These are phyloP conservation scores for Hanseniaspora mollemarum DNA, from an alignment of 805 yeast species.

Conservation along the genomic window DNA sequence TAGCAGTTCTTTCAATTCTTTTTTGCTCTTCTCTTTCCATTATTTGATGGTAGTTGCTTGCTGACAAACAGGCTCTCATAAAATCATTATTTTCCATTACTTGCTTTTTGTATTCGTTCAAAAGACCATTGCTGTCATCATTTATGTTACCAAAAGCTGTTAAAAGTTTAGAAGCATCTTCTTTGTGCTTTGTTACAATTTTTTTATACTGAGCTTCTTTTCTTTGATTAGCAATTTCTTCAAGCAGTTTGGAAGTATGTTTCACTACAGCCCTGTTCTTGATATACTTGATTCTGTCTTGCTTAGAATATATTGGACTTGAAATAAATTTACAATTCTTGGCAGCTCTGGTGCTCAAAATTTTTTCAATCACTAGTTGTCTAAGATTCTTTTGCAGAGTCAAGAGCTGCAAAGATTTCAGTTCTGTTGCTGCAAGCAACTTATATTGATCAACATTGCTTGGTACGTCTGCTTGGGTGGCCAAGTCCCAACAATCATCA, in stretches of 20 bases:
- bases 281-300: constrained; percentile 56
- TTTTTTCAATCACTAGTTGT: constrained; percentile 41
- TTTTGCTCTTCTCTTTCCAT: constrained; percentile 67
- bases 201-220: constrained; percentile 47
- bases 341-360: constrained; percentile 41
- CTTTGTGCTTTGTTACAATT: constrained; percentile 21
- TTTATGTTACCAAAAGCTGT: constrained; percentile 30
- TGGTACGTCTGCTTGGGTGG: constrained; percentile 37
- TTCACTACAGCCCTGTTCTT: constrained; percentile 60
- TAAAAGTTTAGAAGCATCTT: constrained; percentile 40
- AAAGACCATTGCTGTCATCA: constrained; percentile 33
- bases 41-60: constrained; percentile 33
- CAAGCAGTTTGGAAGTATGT: constrained; percentile 64
- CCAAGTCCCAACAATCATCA: constrained; percentile 34
- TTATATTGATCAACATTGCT: constrained; percentile 46
- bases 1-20: constrained; percentile 68
- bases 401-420: constrained; percentile 54
- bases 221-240: constrained; percentile 55
- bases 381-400: constrained; percentile 62
- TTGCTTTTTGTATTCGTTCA: constrained; percentile 25
- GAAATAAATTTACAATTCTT: constrained; percentile 26
- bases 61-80: background rate
- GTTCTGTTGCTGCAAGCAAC: constrained; percentile 55
- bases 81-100: constrained; percentile 20
- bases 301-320: constrained; percentile 49